Base-by-base conservation (phyloP, 768 basidiomycete species). In the Collybiopsis luxurians region DNA sequence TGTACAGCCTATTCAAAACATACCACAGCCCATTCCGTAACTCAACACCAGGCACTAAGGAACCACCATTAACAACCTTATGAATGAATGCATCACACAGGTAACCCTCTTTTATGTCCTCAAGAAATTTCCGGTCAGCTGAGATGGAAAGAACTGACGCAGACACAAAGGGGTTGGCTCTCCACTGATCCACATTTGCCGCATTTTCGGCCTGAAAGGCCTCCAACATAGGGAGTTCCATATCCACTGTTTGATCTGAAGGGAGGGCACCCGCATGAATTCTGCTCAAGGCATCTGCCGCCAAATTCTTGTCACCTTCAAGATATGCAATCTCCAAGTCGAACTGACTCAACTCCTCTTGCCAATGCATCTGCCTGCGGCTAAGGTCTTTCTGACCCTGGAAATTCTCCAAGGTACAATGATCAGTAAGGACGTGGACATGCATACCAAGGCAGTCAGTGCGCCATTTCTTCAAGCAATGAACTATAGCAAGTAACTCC, bases 401-500 rank as follows among this genome's bases (percentile, higher is more conserved):
- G 28, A 74, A 67, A 21, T 64, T 55, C 46, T 73, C 69, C 2
- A 71, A 60, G 0, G 71, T 69, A 1, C 64, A 55, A 49, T 75
- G 74, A 56, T 73, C 73, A 1, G 72, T 72, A 49, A 46, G 68
- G 15, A 75, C 63, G 0, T 23, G 2, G 68, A 61, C 56, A 5
- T 38, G 27, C 21, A 47, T 45, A 6, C 63, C 61, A 5, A 65
- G 24, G 1, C 60, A 52, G 24, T 64, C 60, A 4, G 57, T 44
- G 1, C 59, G 43, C 64, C 63, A 70, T 24, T 60, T 48, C 2
- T 58, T n/a, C 0, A 64, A 56, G 0, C 67, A 63, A 1, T 65
- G 57, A 0, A 75, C 62, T 2, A 75, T 71, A 0, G 71, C 69
- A 0, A 71, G 55, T 0, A 73, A 57, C 51, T 73, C 70, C 54